A percentile compares a stretch with the other conserved stretches of the same genome.
phyloP scores from a whole-genome alignment of 2,329 filamentous ascomycete species.

The Amauroascus verrucosus region DNA sequence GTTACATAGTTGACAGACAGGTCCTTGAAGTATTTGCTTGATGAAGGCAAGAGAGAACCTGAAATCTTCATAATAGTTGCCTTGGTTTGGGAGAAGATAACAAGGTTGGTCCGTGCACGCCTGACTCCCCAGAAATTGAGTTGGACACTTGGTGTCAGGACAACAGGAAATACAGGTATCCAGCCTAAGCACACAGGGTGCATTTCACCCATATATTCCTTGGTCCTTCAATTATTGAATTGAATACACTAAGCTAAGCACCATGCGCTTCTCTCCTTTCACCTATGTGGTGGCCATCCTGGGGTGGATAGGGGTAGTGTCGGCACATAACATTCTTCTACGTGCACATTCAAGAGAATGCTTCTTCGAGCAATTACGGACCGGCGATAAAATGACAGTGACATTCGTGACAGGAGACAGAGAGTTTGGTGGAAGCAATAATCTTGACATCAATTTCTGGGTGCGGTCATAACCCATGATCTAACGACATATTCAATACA shows the following conservation, averaged over 20 bases:
- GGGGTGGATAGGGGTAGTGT: slow-evolving; percentile 48
- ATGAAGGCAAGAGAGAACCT: too few relatives aligned
- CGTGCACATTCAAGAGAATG: slow-evolving; percentile 89
- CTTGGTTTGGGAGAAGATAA: too few relatives aligned
- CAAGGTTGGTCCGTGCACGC: slow-evolving; percentile 2
- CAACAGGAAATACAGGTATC: neutral
- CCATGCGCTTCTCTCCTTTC: slow-evolving; percentile 35
- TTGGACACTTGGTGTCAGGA: slow-evolving; percentile 13
- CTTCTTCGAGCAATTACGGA: slow-evolving; percentile 88
- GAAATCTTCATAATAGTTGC: too few relatives aligned
- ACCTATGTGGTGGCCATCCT: slow-evolving; percentile 44
- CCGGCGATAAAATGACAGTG: slow-evolving; percentile 95
- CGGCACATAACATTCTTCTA: slow-evolving; percentile 92
- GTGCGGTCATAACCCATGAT: slow-evolving; percentile 44
- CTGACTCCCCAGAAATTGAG: slow-evolving; percentile 4
- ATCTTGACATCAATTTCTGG: slow-evolving; percentile 96
- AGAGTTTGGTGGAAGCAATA: slow-evolving; percentile 88
- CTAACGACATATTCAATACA: neutral
- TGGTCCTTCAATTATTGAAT: neutral
- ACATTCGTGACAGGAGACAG: slow-evolving; percentile 96
- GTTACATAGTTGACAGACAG: too few relatives aligned
- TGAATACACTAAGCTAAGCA: slow-evolving; percentile 12
- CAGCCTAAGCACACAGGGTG: neutral
- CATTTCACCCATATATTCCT: neutral
- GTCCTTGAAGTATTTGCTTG: too few relatives aligned